Percentiles rank a stretch among this genome's conserved stretches.
These are phyloP conservation scores for Colletotrichum eleusines DNA, from an alignment of 2,329 filamentous ascomycete genomes.

Conservation along the genomic window DNA sequence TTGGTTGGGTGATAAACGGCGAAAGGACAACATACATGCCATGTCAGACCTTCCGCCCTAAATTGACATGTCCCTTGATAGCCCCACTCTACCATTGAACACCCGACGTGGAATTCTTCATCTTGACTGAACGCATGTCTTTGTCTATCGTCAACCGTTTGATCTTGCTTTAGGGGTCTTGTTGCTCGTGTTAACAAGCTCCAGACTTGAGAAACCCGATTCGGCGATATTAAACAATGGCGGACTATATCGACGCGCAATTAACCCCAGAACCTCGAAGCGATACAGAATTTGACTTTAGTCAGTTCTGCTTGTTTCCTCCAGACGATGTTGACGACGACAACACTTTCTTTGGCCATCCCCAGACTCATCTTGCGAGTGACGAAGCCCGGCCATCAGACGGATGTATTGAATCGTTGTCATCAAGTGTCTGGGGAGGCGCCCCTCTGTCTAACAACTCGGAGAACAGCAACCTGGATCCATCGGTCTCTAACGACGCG, in stretches of 20 bases:
- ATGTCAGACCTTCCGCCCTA: slow-evolving; percentile 2
- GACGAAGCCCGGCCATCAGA: neutral
- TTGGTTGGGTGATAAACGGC: neutral
- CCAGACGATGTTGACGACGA: neutral
- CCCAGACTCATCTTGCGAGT: too few relatives aligned
- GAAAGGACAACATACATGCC: neutral
- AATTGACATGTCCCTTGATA: slow-evolving; percentile 13
- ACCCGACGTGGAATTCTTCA: neutral
- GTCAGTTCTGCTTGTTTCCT: neutral
- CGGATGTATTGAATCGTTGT: neutral
- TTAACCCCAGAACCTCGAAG: neutral
- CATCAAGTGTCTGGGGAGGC: slow-evolving; percentile 21
- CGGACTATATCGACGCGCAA: neutral
- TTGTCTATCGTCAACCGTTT: neutral
- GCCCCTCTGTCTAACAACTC: neutral
- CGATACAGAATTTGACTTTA: slow-evolving; percentile 10
- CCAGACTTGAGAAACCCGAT: too few relatives aligned
- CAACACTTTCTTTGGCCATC: neutral
- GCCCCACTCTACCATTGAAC: neutral
- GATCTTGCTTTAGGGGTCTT: too few relatives aligned
- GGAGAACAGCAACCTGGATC: neutral
- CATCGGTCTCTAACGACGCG: neutral
- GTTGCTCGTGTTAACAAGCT: neutral
- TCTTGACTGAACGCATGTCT: neutral
- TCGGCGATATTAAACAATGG: neutral